Base-by-base conservation (phyloP, 768 basidiomycete genomes). In the Dentipellis fragilis region DNA sequence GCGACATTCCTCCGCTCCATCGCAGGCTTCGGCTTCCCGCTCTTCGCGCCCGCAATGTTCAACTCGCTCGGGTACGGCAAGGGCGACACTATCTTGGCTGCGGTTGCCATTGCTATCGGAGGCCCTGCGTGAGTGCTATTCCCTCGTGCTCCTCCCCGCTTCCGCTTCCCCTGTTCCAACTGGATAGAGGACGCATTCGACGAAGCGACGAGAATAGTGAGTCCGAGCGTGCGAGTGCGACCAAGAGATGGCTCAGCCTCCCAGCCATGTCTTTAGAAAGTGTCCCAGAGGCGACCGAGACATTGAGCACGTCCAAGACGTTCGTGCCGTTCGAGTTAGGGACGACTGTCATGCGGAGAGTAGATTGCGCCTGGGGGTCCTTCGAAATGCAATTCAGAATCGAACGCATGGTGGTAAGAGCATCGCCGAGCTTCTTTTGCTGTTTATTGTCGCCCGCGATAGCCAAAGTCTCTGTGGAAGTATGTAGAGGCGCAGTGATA, bases 21-120 rank as follows among this genome's bases (percentile, higher is more conserved):
- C 0, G 79, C 80, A 1, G 88, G 88, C 0, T 89, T 87, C 52
- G 81, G 76, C 1, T 89, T 91, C 64, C 89, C 88, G 2, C 69
- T 90, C n/a, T 90, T 90, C 61, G 85, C 83, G 3, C 81, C 84
- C 21, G 70, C 76, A 38, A 85, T 89, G 81, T 89, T 79, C 67
- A 66, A 71, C 1, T 69, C 71, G 12, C 71, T 89, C 1, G 88
- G 86, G 3, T 85, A 83, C 56, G 88, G 87, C 0, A 84, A 81
- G 58, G 85, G 84, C 8, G 68, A 81, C 58, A 84, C 86, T 0
- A 72, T 89, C 2, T 72, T 90, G 4, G 86, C 86, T 0, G 74
- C 65, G 9, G 59, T 77, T 1, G 73, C 83, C 1, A 79, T 89
- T 52, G 75, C 66, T 0, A 66, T 89, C n/a, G 85, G 86, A 10